phyloP scores from a whole-genome alignment of 2,329 filamentous ascomycete species.

The Orbilia brochopaga region DNA sequence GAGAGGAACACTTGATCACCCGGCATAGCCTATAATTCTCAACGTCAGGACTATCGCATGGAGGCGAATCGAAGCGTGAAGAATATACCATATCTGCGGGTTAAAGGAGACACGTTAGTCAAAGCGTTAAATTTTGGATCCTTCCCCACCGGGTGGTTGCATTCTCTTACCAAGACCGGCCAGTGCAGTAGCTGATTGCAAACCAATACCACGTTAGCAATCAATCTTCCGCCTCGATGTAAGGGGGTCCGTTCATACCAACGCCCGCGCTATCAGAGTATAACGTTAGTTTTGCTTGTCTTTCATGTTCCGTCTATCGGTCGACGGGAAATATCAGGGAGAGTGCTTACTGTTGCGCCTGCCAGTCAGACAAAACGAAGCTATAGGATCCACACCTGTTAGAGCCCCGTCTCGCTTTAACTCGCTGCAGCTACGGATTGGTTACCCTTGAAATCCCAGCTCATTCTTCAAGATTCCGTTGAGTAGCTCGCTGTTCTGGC shows the following conservation, averaged over 20 bases:
- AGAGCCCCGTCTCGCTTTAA: slow-evolving; percentile 16
- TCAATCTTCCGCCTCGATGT: slow-evolving; percentile 19
- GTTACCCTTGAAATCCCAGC: slow-evolving; percentile 63
- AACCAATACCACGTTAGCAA: slow-evolving; percentile 45
- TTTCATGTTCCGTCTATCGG: slow-evolving; percentile 51
- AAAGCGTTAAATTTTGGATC: slow-evolving; percentile 27
- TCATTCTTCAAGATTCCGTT: slow-evolving; percentile 64
- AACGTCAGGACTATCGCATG: slow-evolving; percentile 57
- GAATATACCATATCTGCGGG: slow-evolving; percentile 48
- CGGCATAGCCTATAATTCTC: slow-evolving; percentile 61
- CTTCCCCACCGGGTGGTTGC: slow-evolving; percentile 11
- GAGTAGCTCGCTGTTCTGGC: slow-evolving; percentile 62
- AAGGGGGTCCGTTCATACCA: slow-evolving; percentile 35
- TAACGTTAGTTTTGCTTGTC: slow-evolving; percentile 32
- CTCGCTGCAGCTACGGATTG: slow-evolving; percentile 16
- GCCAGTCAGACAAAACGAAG: slow-evolving; percentile 47
- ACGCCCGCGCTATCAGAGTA: slow-evolving; percentile 51
- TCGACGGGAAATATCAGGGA: slow-evolving; percentile 11
- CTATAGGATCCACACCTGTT: slow-evolving; percentile 34
- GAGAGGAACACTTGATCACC: slow-evolving; percentile 45
- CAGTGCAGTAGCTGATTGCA: slow-evolving; percentile 44
- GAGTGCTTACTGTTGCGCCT: slow-evolving; percentile 40
- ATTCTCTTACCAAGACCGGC: slow-evolving; percentile 45
- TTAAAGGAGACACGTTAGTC: slow-evolving; percentile 35
- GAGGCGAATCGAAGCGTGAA: slow-evolving; percentile 5